Evolutionary conservation across 2,329 filamentous ascomycete species (phyloP).

Genomic region (Trichoderma harzianum): DNA sequence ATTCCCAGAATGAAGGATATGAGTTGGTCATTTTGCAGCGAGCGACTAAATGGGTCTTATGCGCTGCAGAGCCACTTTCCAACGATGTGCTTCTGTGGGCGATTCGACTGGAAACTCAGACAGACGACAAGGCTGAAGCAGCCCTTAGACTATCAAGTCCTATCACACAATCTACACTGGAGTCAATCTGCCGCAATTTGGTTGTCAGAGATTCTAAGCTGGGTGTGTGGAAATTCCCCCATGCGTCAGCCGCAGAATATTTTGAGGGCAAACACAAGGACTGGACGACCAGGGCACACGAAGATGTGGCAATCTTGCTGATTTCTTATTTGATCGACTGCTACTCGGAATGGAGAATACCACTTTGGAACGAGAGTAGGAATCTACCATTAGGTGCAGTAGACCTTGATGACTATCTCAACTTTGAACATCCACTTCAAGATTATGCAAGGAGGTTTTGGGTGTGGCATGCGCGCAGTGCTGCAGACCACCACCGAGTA

Average conservation of each 20-base stretch:
- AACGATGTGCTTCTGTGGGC: not conserved
- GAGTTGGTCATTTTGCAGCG: not conserved
- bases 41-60: not conserved
- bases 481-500: not conserved
- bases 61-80: not conserved
- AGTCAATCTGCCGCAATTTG: not conserved
- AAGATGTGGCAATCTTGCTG: not conserved
- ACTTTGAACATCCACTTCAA: not conserved
- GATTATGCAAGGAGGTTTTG: not conserved
- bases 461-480: not conserved
- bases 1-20: not conserved
- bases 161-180: not conserved
- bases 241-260: not conserved
- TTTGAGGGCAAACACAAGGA: not conserved
- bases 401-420: not conserved
- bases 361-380: not conserved
- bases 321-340: not conserved
- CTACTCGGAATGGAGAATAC: not conserved
- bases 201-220: not conserved
- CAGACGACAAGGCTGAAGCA: not conserved
- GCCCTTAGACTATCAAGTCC: not conserved
- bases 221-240: not conserved
- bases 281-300: not conserved
- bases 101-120: not conserved
- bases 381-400: not conserved